Base-by-base conservation (phyloP, 805 yeast species). In the Schwanniomyces sp. region DNA sequence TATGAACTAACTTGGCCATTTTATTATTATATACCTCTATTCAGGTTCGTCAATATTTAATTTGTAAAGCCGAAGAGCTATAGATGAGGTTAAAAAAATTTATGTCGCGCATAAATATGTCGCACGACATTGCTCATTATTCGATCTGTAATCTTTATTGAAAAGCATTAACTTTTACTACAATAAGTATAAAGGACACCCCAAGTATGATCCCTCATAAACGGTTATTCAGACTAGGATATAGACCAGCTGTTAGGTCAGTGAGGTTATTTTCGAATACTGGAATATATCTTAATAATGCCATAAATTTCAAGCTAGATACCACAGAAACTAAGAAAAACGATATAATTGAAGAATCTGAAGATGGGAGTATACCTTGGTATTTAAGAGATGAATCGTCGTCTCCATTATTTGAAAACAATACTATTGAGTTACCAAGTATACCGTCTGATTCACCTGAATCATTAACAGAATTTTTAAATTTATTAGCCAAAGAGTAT, bases 1-100 rank as follows among this genome's bases (percentile, higher is more conserved):
- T 88, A 65, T 91, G 97, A 10, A 87, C 92, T 29, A 87, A 70
- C 54, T 85, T 86, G 30, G 86, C 86, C 95, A 88, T 88, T 21
- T 10, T 47, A 26, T 25, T 7, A 6, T 30, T 32, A 32, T 32
- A 4, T 6, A 7, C 7, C 21, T 32, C n/a, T 34, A 34, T 28
- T 34, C n/a, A 28, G 8, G 7, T 16, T 32, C n/a, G 21, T 32
- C 7, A 7, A 16, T 14, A 17, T 32, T 14, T 9, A 32, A 17
- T 14, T 32, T 5, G 17, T 11, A 4, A 16, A 12, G 14, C 3
- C n/a, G 21, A 14, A 28, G 36, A 40, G 43, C n/a, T n/a, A 18
- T 18, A 43, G 42, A 37, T 37, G 46, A 43, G 42, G 30, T 36
- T 21, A 38, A 43, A 43, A 42, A 43, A 43, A 43, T 34, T 25